Percentiles rank a stretch among this genome's conserved stretches.
These are phyloP conservation scores for Trichoderma hamatum DNA, from an alignment of 2,329 filamentous ascomycete genomes.

Conservation along the genomic window DNA sequence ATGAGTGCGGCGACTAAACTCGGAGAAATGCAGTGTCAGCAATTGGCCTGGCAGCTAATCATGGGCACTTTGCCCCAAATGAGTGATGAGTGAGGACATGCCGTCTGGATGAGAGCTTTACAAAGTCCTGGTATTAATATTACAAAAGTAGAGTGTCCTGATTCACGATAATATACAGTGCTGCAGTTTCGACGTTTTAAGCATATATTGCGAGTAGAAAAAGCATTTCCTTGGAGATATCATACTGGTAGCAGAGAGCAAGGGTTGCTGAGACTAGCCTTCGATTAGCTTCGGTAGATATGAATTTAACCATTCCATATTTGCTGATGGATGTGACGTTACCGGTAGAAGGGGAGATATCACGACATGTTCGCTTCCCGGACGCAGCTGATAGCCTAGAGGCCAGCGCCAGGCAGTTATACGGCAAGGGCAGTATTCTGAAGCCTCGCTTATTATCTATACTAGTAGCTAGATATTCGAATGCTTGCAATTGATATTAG, in stretches of 20 bases:
- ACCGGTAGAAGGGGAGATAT: neutral
- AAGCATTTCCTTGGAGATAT: neutral
- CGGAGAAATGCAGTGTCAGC: neutral
- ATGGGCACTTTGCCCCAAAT: neutral
- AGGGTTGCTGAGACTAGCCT: neutral
- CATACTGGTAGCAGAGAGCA: neutral
- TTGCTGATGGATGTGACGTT: neutral
- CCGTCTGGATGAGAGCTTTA: neutral
- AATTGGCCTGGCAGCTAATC: neutral
- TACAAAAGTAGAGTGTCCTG: too few relatives aligned
- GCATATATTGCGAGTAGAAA: neutral
- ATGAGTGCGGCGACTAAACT: neutral
- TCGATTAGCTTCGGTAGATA: neutral
- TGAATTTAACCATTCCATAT: neutral
- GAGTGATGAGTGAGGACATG: neutral
- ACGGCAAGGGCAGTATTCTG: too few relatives aligned
- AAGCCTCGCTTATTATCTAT: too few relatives aligned
- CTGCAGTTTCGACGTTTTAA: neutral
- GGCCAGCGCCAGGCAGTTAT: too few relatives aligned
- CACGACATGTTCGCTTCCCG: neutral
- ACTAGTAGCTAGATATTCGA: too few relatives aligned
- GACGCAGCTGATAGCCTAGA: neutral
- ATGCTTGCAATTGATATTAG: too few relatives aligned
- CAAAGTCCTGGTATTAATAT: neutral
- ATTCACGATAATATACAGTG: neutral